phyloP scores from a whole-genome alignment of 495 filamentous ascomycete genomes.

The Glarea lozoyensis region DNA sequence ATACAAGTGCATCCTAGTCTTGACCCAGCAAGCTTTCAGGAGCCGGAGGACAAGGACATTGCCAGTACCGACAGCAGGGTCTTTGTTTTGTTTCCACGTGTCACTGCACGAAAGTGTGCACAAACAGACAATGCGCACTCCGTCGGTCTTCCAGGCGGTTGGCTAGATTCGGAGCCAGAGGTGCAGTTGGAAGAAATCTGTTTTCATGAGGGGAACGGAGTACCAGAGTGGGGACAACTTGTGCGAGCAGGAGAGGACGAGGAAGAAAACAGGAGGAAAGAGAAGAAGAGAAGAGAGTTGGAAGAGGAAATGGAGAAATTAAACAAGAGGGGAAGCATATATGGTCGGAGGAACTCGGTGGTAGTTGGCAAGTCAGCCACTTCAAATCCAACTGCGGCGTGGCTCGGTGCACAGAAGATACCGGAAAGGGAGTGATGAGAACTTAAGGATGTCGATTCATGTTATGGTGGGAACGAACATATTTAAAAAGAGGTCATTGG shows the following conservation, averaged over 20 bases:
- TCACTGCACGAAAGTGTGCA: constrained; percentile 5
- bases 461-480: constrained; percentile 1
- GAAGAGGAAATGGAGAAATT: constrained; percentile 6
- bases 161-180: constrained; percentile 6
- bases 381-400: constrained; percentile 5
- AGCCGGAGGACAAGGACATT: constrained; percentile 4
- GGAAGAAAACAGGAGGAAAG: constrained; percentile 1
- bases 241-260: constrained; percentile 4
- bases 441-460: neutral
- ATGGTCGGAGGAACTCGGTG: constrained; percentile 4
- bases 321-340: constrained; percentile 1
- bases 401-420: constrained; percentile 8
- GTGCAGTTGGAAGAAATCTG: constrained; percentile 4
- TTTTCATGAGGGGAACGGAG: constrained; percentile 1
- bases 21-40: constrained; percentile 4
- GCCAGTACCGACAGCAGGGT: neutral
- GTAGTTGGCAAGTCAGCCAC: constrained; percentile 4
- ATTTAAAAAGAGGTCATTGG: neutral
- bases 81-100: constrained; percentile 10
- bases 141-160: constrained; percentile 6
- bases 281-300: constrained; percentile 7
- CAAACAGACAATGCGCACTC: constrained; percentile 1
- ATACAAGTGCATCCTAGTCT: constrained; percentile 2
- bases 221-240: constrained; percentile 7
- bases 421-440: constrained; percentile 5